Base-by-base conservation (phyloP, 495 filamentous ascomycete genomes). In the Lophiostoma macrostomum region DNA sequence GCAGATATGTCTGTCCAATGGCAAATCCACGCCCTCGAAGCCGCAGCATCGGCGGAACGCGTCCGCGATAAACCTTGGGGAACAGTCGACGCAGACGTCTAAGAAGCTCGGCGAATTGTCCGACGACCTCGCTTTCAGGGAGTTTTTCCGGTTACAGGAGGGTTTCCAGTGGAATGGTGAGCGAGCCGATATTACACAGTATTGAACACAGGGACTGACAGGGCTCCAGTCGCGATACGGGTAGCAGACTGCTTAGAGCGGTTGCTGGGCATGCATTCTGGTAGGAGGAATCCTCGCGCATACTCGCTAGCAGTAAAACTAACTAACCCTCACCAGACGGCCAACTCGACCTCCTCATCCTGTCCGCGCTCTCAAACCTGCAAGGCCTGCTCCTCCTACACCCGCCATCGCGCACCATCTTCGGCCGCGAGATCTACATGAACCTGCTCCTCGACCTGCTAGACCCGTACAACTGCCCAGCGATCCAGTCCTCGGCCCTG, bases 141-240 rank as follows among this genome's bases (percentile, higher is more conserved):
- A 97, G 67, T 98, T 97, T 72, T 95, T 95, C 74, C 88, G 95
- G 64, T 67, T 97, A 43, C 93, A 98, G 68, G 91, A 95, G 63
- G 85, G 91, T 10, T 98, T 98, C 70, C 87, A 96, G 71, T 98
- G 91, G 88, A 98, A 98, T 71, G 81, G 84, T 88, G 67, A 28
- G 75, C 62, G 30, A 30, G n/a, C 18, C 27, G 10, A n/a, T 22
- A 45, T n/a, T 16, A 24, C 16, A 16, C 1, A n/a, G 16, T 1
- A 27, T n/a, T 23, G 23, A 36, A 30, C 18, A 14, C 20, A 39
- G 50, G 57, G 19, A 60, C 45, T 53, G 31, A 58, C 37, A 36
- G 49, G 6, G n/a, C 39, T 53, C 1, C 40, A 86, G 87, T 96
- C 29, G 86, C 89, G 25, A 84, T 89, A 69, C 85, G 91, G 56